Percentiles rank a stretch among this genome's conserved stretches.
Evolutionary conservation across 208 protist species (phyloP).

Genomic region (Wallacemonas sp.): DNA sequence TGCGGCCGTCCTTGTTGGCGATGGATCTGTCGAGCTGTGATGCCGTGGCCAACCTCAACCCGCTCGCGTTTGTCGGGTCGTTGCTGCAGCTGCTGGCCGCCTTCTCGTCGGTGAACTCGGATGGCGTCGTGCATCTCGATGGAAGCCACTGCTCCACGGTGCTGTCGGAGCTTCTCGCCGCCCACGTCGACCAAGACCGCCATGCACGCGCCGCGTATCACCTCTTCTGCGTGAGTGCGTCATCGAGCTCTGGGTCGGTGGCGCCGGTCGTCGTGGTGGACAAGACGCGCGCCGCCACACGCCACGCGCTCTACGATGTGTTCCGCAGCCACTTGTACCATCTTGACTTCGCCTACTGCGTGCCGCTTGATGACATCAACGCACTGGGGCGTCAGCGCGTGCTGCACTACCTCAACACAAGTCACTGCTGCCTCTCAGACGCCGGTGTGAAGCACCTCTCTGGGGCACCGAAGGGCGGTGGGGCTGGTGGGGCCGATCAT

Average conservation of each 20-base stretch:
- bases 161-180: constrained; percentile 12
- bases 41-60: constrained; percentile 32
- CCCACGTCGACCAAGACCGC: not conserved
- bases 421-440: constrained; percentile 42
- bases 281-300: not conserved
- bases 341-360: constrained; percentile 60
- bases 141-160: constrained; percentile 29
- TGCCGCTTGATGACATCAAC: constrained; percentile 35
- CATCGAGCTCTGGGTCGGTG: not conserved
- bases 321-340: constrained; percentile 56
- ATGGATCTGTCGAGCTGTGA: constrained; percentile 52
- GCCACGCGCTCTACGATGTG: not conserved
- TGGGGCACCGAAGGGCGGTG: no score
- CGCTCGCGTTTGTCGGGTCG: constrained; percentile 33
- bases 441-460: constrained; percentile 24
- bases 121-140: constrained; percentile 34
- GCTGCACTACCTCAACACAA: constrained; percentile 54
- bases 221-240: not conserved
- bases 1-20: constrained; percentile 28
- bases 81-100: constrained; percentile 53
- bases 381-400: constrained; percentile 27
- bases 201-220: not conserved
- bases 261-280: not conserved
- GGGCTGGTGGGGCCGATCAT: not conserved
- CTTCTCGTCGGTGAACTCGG: constrained; percentile 42